A percentile compares a stretch with the other conserved stretches of the same genome.
These are phyloP conservation scores for Ascocoryne sarcoides DNA, from an alignment of 2,329 filamentous ascomycete genomes.

Conservation along the genomic window DNA sequence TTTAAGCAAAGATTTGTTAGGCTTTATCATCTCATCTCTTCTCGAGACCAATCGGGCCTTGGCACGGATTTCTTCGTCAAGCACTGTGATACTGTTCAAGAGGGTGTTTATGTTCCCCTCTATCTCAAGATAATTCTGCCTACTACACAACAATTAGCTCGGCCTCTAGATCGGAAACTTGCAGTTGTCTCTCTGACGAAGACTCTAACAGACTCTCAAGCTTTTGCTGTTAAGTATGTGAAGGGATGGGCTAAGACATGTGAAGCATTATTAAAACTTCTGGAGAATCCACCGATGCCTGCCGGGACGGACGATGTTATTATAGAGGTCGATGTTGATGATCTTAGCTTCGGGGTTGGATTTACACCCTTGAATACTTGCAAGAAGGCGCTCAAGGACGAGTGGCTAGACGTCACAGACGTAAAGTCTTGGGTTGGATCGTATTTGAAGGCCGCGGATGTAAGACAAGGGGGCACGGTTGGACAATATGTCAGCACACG, in stretches of 20 bases:
- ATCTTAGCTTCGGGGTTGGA: constrained; percentile 87
- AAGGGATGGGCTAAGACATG: constrained; percentile 81
- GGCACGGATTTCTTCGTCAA: constrained; percentile 88
- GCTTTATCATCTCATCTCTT: constrained; percentile 89
- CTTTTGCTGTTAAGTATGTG: constrained; percentile 72
- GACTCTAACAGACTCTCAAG: constrained; percentile 75
- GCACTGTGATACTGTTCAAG: constrained; percentile 73
- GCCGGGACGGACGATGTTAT: constrained; percentile 67
- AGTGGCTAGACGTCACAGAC: constrained; percentile 76
- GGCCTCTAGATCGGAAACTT: constrained; percentile 84
- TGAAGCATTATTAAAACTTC: constrained; percentile 76
- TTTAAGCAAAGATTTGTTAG: constrained; percentile 82
- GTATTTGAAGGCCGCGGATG: constrained; percentile 64
- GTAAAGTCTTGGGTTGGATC: constrained; percentile 67
- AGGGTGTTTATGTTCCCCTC: constrained; percentile 70
- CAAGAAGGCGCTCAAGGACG: constrained; percentile 63
- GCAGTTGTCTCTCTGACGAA: constrained; percentile 91
- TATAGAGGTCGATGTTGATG: constrained; percentile 84
- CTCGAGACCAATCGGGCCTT: constrained; percentile 60
- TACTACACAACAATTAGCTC: constrained; percentile 78
- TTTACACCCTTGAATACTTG: constrained; percentile 93
- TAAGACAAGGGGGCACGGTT: constrained; percentile 61
- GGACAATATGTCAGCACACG: constrained; percentile 63
- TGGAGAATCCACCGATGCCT: constrained; percentile 72
- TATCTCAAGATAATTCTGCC: constrained; percentile 83